A percentile compares a stretch with the other conserved stretches of the same genome.
phyloP scores from a whole-genome alignment of 305 asterid genomes.

The Plantago coronopus region DNA sequence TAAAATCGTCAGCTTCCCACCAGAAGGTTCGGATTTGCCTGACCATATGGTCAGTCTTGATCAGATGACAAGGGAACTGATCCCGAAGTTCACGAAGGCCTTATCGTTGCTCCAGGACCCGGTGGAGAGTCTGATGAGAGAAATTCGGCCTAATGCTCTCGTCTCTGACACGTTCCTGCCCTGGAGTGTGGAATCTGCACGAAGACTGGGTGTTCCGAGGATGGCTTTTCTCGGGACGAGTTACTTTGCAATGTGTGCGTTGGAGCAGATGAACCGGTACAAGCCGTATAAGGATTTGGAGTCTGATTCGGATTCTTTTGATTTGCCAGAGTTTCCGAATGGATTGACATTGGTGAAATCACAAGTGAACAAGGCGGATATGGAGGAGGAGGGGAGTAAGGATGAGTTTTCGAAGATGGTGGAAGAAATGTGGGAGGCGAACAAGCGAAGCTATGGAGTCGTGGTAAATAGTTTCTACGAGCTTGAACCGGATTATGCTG shows the following conservation, averaged over 20 bases:
- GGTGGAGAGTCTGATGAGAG: conserved; percentile 27
- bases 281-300: conserved; percentile 35
- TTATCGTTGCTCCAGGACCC: conserved; percentile 29
- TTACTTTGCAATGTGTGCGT: conserved; percentile 23
- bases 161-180: conserved; percentile 40
- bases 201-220: conserved; percentile 31
- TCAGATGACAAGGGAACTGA: not conserved
- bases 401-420: not conserved
- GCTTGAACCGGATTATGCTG: conserved; percentile 44
- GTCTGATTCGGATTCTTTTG: conserved; percentile 43
- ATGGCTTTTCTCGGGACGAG: conserved; percentile 34
- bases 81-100: conserved; percentile 25
- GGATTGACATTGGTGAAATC: conserved; percentile 27
- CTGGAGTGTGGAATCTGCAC: conserved; percentile 35
- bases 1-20: conserved; percentile 26
- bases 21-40: conserved; percentile 30
- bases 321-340: conserved; percentile 43
- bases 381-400: not conserved
- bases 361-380: conserved; percentile 24
- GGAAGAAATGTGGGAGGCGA: conserved; percentile 25
- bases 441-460: conserved; percentile 37
- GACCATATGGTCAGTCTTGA: conserved; percentile 12
- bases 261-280: conserved; percentile 17
- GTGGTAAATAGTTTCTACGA: conserved; percentile 54
- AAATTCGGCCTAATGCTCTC: conserved; percentile 24